These are phyloP conservation scores for Aureobasidium sp. DNA, from an alignment of 2,329 filamentous ascomycete species.

Conservation along the genomic window DNA sequence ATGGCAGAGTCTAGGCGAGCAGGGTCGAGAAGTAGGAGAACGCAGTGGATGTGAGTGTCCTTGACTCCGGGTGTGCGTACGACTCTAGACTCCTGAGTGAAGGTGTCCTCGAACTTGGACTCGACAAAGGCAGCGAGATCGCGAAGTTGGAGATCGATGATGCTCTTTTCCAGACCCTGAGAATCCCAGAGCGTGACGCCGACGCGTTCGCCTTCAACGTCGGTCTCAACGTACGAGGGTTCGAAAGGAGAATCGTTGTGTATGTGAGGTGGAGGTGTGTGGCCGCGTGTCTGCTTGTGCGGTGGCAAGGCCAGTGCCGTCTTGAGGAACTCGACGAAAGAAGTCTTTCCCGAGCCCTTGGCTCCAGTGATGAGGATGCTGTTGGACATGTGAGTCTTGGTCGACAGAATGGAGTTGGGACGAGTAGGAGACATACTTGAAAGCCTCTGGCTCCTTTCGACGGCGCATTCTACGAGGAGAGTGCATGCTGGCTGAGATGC, in stretches of 20 bases:
- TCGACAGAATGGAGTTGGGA: background rate
- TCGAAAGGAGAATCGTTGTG: constrained; percentile 51
- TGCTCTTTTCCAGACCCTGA: constrained; percentile 84
- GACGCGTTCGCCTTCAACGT: constrained; percentile 84
- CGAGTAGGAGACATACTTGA: constrained; percentile 67
- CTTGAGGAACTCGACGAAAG: constrained; percentile 92
- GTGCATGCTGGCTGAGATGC: constrained; percentile 82
- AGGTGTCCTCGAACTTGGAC: constrained; percentile 97
- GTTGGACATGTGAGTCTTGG: background rate
- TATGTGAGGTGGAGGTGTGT: constrained; percentile 10
- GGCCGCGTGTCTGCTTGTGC: constrained; percentile 52
- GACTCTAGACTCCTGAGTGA: constrained; percentile 95
- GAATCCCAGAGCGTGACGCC: constrained; percentile 96
- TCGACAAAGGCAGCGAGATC: constrained; percentile 90
- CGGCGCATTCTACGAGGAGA: constrained; percentile 84
- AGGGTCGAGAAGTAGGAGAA: constrained; percentile 86
- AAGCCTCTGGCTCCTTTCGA: constrained; percentile 93
- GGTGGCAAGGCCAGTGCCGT: constrained; percentile 73
- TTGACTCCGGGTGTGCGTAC: constrained; percentile 83
- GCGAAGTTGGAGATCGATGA: constrained; percentile 87
- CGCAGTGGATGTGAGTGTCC: constrained; percentile 95
- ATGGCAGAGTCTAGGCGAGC: constrained; percentile 76
- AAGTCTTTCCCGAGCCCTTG: constrained; percentile 84
- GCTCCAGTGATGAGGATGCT: constrained; percentile 89
- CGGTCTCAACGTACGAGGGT: constrained; percentile 84